A percentile compares a stretch with the other conserved stretches of the same genome.
Conservation (phyloP, 2,329 filamentous ascomycete species). For the Stemphylium lycopersici region DNA sequence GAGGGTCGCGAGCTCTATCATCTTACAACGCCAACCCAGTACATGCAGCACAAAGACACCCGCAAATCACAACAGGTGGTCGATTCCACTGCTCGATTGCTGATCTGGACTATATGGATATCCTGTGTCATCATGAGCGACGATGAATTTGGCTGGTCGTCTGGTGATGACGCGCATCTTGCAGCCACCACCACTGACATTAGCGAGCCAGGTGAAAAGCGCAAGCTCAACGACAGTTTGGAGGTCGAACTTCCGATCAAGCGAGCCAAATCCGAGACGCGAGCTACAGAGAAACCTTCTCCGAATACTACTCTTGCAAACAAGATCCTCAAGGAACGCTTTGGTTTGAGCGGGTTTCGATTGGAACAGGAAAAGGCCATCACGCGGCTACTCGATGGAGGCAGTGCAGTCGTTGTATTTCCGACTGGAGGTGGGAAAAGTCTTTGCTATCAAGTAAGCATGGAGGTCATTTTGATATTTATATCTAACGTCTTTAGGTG, state of each 20-base stretch:
- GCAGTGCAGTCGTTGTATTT: conserved; percentile 62
- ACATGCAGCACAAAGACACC: too few species aligned
- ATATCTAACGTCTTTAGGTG: conserved; percentile 21
- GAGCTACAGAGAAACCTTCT: neutral
- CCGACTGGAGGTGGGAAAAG: conserved; percentile 96
- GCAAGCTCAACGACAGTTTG: conserved; percentile 1
- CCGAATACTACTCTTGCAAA: conserved; percentile 32
- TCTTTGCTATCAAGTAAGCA: conserved; percentile 82
- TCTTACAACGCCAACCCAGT: neutral
- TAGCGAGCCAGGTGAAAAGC: conserved; percentile 8
- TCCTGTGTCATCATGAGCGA: conserved; percentile 12
- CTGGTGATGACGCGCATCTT: conserved; percentile 14
- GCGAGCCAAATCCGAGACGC: neutral
- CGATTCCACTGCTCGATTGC: too few species aligned
- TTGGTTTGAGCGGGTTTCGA: conserved; percentile 52
- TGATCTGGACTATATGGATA: neutral
- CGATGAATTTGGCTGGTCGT: conserved; percentile 17
- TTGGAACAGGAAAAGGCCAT: conserved; percentile 56
- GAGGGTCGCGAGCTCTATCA: neutral
- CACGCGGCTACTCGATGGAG: conserved; percentile 51
- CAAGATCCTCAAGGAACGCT: conserved; percentile 49
- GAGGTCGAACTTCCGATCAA: neutral
- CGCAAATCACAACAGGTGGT: too few species aligned
- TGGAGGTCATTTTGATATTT: neutral
- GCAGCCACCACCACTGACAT: conserved; percentile 2